These are phyloP conservation scores for Elongisporangium undulatum DNA, from an alignment of 352 stramenopile species.

Conservation along the genomic window DNA sequence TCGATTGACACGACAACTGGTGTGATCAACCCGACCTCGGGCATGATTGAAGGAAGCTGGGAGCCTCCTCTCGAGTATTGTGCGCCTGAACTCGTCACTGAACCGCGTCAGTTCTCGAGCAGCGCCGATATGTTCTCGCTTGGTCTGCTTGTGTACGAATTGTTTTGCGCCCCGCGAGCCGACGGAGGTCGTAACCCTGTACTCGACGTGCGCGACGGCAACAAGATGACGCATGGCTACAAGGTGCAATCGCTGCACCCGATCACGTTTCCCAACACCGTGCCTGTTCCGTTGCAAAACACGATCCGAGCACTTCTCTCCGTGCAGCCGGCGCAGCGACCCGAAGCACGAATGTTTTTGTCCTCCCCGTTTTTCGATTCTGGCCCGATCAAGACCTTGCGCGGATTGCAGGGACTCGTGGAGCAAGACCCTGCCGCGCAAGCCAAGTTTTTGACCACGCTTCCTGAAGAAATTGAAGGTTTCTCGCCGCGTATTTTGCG, in stretches of 20 bases:
- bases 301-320: slow-evolving; percentile 77
- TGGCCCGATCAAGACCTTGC: slow-evolving; percentile 80
- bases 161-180: slow-evolving; percentile 75
- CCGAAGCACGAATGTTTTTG: slow-evolving; percentile 67
- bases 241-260: slow-evolving; percentile 88
- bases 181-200: slow-evolving; percentile 80
- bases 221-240: slow-evolving; percentile 88
- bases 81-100: slow-evolving; percentile 78
- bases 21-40: slow-evolving; percentile 43
- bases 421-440: slow-evolving; percentile 79
- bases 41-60: slow-evolving; percentile 59
- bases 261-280: slow-evolving; percentile 70
- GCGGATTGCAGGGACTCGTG: slow-evolving; percentile 73
- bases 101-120: slow-evolving; percentile 75
- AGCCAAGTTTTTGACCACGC: slow-evolving; percentile 72
- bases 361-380: slow-evolving; percentile 86
- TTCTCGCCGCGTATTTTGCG: slow-evolving; percentile 76
- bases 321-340: slow-evolving; percentile 54
- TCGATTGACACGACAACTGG: slow-evolving; percentile 48
- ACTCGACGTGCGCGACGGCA: slow-evolving; percentile 79
- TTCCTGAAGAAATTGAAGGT: slow-evolving; percentile 66
- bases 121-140: slow-evolving; percentile 87
- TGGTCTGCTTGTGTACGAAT: slow-evolving; percentile 77
- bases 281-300: slow-evolving; percentile 81
- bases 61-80: slow-evolving; percentile 85